Evolutionary conservation across 1,284 basidiomycete genomes (phyloP).

Genomic region (Cystobasidium slooffiae): DNA sequence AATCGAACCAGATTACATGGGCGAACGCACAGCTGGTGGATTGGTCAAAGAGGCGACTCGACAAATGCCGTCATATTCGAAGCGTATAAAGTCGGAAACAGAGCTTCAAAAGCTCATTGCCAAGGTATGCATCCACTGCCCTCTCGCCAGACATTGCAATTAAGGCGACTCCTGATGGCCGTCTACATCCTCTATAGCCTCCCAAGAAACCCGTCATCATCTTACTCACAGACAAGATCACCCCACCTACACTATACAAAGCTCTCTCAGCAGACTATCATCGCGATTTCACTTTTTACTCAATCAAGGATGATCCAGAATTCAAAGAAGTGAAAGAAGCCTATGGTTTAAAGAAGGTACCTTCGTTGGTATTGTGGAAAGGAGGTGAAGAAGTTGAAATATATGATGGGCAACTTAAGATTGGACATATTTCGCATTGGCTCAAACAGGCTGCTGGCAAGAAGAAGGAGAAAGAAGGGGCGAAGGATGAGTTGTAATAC

Average conservation of each 20-base stretch:
- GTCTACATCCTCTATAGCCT: not conserved
- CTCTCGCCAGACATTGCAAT: not conserved
- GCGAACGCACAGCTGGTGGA: slow-evolving; percentile 56
- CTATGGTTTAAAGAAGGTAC: slow-evolving; percentile 40
- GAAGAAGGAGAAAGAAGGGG: slow-evolving; percentile 23
- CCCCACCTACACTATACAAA: slow-evolving; percentile 53
- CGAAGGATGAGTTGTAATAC: slow-evolving; percentile 13
- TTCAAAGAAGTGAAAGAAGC: slow-evolving; percentile 31
- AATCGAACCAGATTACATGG: slow-evolving; percentile 54
- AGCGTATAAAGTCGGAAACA: slow-evolving; percentile 53
- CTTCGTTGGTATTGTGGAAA: slow-evolving; percentile 37
- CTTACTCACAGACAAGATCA: slow-evolving; percentile 51
- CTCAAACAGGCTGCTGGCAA: slow-evolving; percentile 33
- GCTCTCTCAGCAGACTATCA: slow-evolving; percentile 53
- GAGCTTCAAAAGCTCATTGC: slow-evolving; percentile 46
- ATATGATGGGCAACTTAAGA: slow-evolving; percentile 34
- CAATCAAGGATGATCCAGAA: slow-evolving; percentile 42
- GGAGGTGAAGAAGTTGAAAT: slow-evolving; percentile 32
- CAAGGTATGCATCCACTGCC: slow-evolving; percentile 8
- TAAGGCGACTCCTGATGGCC: too few relatives aligned
- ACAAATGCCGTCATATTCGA: slow-evolving; percentile 56
- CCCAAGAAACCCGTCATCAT: slow-evolving; percentile 49
- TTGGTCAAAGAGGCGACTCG: slow-evolving; percentile 56
- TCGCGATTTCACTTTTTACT: slow-evolving; percentile 49
- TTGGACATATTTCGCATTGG: slow-evolving; percentile 40